phyloP scores from a whole-genome alignment of 2,329 filamentous ascomycete species.

The Claviceps sp. region DNA sequence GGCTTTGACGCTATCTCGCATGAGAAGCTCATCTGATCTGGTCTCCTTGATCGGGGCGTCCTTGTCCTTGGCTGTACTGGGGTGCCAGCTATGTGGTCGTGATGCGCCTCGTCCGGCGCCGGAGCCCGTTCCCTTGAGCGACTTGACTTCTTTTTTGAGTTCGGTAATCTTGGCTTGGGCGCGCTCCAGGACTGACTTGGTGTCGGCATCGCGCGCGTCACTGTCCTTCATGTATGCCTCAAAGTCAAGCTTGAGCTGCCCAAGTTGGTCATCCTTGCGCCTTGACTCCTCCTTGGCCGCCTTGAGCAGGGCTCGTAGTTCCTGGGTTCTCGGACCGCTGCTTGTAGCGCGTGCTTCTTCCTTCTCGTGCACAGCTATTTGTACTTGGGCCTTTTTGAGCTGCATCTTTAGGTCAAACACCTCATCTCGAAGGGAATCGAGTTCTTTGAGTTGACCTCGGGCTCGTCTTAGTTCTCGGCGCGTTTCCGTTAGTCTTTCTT shows the following conservation, averaged over 20 bases:
- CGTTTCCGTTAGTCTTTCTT: conserved; percentile 37
- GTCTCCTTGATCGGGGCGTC: conserved; percentile 7
- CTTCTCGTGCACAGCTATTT: conserved; percentile 14
- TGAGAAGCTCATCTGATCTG: conserved; percentile 8
- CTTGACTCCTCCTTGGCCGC: conserved; percentile 29
- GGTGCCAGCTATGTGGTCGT: conserved; percentile 19
- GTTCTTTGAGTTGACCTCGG: conserved; percentile 38
- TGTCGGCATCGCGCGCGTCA: conserved; percentile 40
- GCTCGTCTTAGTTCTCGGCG: conserved; percentile 41
- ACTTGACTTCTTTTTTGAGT: conserved; percentile 39
- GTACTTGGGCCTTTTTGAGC: conserved; percentile 31
- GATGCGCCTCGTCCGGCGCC: conserved; percentile 3
- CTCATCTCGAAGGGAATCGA: conserved; percentile 38
- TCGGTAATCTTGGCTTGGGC: conserved; percentile 44
- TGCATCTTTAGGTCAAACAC: conserved; percentile 37
- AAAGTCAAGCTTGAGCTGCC: conserved; percentile 36
- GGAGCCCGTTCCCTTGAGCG: conserved; percentile 22
- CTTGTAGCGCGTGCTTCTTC: conserved; percentile 22
- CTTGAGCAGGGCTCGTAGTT: conserved; percentile 28
- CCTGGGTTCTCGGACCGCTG: conserved; percentile 22
- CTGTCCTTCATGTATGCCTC: conserved; percentile 40
- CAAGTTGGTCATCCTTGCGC: conserved; percentile 36
- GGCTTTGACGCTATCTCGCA: not conserved
- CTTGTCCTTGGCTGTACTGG: conserved; percentile 6
- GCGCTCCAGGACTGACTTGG: conserved; percentile 39